These are phyloP conservation scores for Epichloe glyceriae DNA, from an alignment of 2,329 filamentous ascomycete species.

Conservation along the genomic window DNA sequence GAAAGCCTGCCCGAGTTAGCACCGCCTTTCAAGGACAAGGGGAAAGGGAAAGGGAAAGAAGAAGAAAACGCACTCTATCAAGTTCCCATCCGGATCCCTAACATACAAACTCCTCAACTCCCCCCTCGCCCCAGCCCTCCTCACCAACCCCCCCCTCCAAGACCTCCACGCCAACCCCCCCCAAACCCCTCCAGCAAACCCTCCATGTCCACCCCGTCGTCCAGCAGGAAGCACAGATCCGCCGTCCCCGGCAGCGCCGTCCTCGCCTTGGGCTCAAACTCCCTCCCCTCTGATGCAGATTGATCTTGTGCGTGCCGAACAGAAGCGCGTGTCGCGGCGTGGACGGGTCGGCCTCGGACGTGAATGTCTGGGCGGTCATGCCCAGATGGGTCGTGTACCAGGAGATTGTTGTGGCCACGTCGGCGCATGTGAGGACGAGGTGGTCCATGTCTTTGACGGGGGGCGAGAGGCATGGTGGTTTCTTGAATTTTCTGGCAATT, in stretches of 20 bases:
- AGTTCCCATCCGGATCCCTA: constrained; percentile 47
- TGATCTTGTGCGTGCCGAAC: constrained; percentile 48
- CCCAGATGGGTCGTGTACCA: constrained; percentile 45
- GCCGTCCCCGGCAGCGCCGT: constrained; percentile 41
- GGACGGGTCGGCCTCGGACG: constrained; percentile 23
- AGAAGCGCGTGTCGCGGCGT: constrained; percentile 34
- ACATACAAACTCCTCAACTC: constrained; percentile 45
- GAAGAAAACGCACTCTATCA: constrained; percentile 40
- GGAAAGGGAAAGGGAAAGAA: no score
- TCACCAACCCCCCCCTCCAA: constrained; percentile 45
- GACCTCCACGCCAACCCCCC: constrained; percentile 31
- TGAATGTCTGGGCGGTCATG: constrained; percentile 42
- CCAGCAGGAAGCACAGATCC: constrained; percentile 46
- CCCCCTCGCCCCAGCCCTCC: constrained; percentile 41
- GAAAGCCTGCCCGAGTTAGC: background rate
- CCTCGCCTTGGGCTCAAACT: constrained; percentile 47
- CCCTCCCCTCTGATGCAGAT: constrained; percentile 42
- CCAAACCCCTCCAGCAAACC: constrained; percentile 29
- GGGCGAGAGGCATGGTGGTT: constrained; percentile 6
- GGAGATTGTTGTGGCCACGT: constrained; percentile 32
- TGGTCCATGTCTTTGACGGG: constrained; percentile 41
- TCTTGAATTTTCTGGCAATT: background rate
- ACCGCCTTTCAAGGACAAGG: no score
- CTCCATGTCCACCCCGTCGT: constrained; percentile 30
- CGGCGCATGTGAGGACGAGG: constrained; percentile 44